These are phyloP conservation scores for Furcasterigmium sp. DNA, from an alignment of 2,329 filamentous ascomycete genomes.

Conservation along the genomic window DNA sequence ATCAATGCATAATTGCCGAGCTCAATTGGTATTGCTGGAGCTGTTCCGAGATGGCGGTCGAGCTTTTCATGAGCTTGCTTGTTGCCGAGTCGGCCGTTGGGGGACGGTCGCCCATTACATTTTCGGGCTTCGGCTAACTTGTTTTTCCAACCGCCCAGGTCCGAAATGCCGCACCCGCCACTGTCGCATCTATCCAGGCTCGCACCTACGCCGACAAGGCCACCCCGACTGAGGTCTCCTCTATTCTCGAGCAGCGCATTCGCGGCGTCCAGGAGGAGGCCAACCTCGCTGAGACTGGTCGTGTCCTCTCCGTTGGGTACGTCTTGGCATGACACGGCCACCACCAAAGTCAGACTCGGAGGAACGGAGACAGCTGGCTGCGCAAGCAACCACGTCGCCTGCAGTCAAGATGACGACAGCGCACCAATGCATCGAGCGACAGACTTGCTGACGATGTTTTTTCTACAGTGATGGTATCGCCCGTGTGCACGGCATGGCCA, in stretches of 20 bases:
- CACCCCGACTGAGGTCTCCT: conserved; percentile 94
- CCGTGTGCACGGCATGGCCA: conserved; percentile 99
- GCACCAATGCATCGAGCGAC: not conserved
- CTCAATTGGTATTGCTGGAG: conserved; percentile 29
- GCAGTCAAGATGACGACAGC: conserved; percentile 7
- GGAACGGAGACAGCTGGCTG: conserved; percentile 2
- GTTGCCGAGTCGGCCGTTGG: conserved; percentile 18
- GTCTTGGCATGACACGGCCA: conserved; percentile 32
- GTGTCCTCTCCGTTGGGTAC: conserved; percentile 98
- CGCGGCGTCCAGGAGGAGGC: conserved; percentile 97
- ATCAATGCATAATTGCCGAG: conserved; percentile 24
- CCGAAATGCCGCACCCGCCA: conserved; percentile 80
- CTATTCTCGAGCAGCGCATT: conserved; percentile 98
- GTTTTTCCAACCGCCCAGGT: conserved; percentile 56
- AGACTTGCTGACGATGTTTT: conserved; percentile 9
- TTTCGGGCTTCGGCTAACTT: conserved; percentile 51
- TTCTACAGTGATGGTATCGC: conserved; percentile 93
- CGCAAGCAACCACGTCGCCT: not conserved
- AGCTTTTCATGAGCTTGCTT: conserved; percentile 30
- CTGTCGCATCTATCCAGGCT: conserved; percentile 65
- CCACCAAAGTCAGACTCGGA: not conserved
- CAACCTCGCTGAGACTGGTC: conserved; percentile 94
- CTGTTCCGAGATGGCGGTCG: conserved; percentile 9
- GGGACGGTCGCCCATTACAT: conserved; percentile 16
- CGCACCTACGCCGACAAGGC: conserved; percentile 96